A percentile compares a stretch with the other conserved stretches of the same genome.
phyloP scores from a whole-genome alignment of 768 basidiomycete genomes.

The Jaapia argillacea region DNA sequence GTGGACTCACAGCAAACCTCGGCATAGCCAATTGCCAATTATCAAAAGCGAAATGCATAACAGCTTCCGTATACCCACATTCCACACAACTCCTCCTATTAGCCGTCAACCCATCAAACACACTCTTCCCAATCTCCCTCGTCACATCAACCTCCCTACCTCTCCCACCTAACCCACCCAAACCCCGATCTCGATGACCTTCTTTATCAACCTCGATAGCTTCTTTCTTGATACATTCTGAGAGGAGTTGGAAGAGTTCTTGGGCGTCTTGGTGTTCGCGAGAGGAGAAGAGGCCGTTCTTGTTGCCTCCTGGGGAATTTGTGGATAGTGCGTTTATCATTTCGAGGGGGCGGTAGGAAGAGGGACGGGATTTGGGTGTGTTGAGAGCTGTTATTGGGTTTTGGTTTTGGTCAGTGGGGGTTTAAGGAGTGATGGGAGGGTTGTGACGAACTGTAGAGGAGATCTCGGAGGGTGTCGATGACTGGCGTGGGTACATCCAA shows the following conservation, averaged over 20 bases:
- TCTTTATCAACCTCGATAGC: constrained; percentile 65
- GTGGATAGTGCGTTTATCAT: constrained; percentile 61
- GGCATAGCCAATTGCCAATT: constrained; percentile 77
- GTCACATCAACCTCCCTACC: constrained; percentile 11
- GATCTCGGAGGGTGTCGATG: constrained; percentile 66
- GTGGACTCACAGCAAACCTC: constrained; percentile 17
- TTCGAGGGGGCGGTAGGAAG: constrained; percentile 59
- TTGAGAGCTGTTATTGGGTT: constrained; percentile 67
- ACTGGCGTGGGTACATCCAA: constrained; percentile 82
- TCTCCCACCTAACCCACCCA: constrained; percentile 44
- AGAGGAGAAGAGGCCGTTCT: constrained; percentile 66
- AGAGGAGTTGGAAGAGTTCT: constrained; percentile 91
- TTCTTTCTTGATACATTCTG: constrained; percentile 85
- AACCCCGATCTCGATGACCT: constrained; percentile 56
- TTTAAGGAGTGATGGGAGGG: not conserved
- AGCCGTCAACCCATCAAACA: constrained; percentile 87
- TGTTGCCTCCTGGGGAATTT: constrained; percentile 37
- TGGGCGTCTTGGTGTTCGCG: constrained; percentile 98
- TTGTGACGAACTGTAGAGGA: constrained; percentile 49
- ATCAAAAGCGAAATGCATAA: constrained; percentile 86
- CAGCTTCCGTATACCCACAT: constrained; percentile 91
- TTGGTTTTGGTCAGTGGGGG: constrained; percentile 4
- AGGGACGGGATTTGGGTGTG: constrained; percentile 43
- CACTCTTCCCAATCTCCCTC: constrained; percentile 46
- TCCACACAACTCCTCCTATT: constrained; percentile 80